Evolutionary conservation across 768 basidiomycete genomes (phyloP).

Genomic region (Suillus placidus): DNA sequence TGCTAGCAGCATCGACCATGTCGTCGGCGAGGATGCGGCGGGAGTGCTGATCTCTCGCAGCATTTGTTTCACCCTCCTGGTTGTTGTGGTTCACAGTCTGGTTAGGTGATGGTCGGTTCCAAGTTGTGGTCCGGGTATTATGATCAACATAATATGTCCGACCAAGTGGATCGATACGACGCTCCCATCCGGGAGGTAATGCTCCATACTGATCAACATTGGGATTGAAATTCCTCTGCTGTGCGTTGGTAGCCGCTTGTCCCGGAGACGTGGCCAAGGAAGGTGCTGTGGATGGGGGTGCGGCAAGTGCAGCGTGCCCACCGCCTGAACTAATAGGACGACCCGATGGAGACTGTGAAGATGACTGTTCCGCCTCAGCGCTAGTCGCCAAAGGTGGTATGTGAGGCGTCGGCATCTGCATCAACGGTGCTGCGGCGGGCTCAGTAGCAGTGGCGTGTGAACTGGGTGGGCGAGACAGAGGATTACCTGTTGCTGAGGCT

Average conservation of each 20-base stretch:
- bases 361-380: slow-evolving; percentile 32
- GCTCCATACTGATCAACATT: slow-evolving; percentile 93
- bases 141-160: slow-evolving; percentile 99
- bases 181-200: slow-evolving; percentile 92
- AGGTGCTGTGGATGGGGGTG: slow-evolving; percentile 24
- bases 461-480: slow-evolving; percentile 67
- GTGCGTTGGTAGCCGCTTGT: slow-evolving; percentile 44
- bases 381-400: slow-evolving; percentile 25
- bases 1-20: slow-evolving; percentile 72
- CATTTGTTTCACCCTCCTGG: slow-evolving; percentile 80
- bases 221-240: slow-evolving; percentile 88
- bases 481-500: slow-evolving; percentile 34
- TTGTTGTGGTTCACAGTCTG: slow-evolving; percentile 70
- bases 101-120: slow-evolving; percentile 88
- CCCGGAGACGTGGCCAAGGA: slow-evolving; percentile 40
- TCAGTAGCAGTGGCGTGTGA: slow-evolving; percentile 63
- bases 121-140: slow-evolving; percentile 95
- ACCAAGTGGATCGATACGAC: slow-evolving; percentile 94
- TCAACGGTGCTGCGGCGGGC: slow-evolving; percentile 40
- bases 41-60: slow-evolving; percentile 84
- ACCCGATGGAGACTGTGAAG: slow-evolving; percentile 27
- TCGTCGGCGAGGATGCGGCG: slow-evolving; percentile 85
- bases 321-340: slow-evolving; percentile 43
- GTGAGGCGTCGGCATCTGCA: slow-evolving; percentile 44
- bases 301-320: slow-evolving; percentile 20